Base-by-base conservation (phyloP, 139 green algal genomes). In the Coelastrella sp. region DNA sequence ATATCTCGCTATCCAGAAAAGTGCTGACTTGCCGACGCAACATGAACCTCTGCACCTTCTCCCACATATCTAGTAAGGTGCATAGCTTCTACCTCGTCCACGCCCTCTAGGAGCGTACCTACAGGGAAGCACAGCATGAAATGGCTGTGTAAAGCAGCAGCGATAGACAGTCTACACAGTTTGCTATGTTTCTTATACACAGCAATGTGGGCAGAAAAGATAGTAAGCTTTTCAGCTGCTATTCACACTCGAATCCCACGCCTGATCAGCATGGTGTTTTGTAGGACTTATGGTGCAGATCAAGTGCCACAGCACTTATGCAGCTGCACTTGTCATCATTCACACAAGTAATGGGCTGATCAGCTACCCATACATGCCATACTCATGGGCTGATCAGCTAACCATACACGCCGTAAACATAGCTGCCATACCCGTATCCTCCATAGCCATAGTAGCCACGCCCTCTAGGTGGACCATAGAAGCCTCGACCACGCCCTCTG, bases 401-500 rank as follows among this genome's bases (percentile, higher is more conserved):
- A 53, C 43, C 51, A 64, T 40, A 64, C 50, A 45, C 45, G 57
- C 41, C 38, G 32, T 83, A 75, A 9, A 40, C 80, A 37, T 66
- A 67, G 7, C 43, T 41, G 8, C 77, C 57, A 48, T 75, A 40
- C 41, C 75, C 76, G 32, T 80, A 79, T 11, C 79, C 79, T 19
- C 43, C 41, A 57, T 57, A n/a, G 13, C 76, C 76, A n/a, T 68
- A 67, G 50, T 73, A 73, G 35, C 80, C 80, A 5, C 77, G 37
- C 21, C 81, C 45, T 9, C 81, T 51, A 23, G 85, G 85, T 7
- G 77, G 40, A 17, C 69, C 77, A 37, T 82, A 89, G 13, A 57
- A 85, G 25, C 85, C 60, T 2, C 79, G 45, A 0, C 93, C 89
- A n/a, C 94, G 53, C 6, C 94, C 93, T 7, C 95, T 74, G 0